These are phyloP conservation scores for Monotropa hypopitys DNA, from an alignment of 179 eudicot species.

Conservation along the genomic window DNA sequence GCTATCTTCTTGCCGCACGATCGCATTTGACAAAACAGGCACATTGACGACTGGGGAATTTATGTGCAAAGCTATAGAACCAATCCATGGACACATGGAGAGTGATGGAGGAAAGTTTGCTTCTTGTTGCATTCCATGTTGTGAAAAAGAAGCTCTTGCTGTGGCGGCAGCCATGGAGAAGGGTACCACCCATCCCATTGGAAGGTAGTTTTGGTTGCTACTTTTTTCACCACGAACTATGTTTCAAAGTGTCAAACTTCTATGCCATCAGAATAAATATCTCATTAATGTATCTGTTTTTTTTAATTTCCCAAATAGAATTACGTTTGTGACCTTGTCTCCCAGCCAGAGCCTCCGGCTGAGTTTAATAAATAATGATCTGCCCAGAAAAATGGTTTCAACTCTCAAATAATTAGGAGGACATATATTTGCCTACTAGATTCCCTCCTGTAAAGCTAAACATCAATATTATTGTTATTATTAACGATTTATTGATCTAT, in stretches of 20 bases:
- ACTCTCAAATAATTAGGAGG: not conserved
- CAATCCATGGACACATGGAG: slow-evolving; percentile 65
- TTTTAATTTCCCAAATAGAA: not conserved
- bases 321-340: not conserved
- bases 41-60: slow-evolving; percentile 94
- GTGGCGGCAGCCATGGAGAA: slow-evolving; percentile 99
- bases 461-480: not conserved
- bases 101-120: slow-evolving; percentile 20
- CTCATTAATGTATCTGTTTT: not conserved
- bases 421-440: not conserved
- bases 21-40: slow-evolving; percentile 98
- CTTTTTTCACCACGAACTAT: not conserved
- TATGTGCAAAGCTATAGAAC: slow-evolving; percentile 89
- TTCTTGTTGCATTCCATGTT: slow-evolving; percentile 73
- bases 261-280: not conserved
- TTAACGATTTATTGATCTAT: not conserved
- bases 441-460: not conserved
- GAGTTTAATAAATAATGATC: not conserved
- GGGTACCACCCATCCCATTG: slow-evolving; percentile 98
- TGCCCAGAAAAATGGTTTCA: not conserved
- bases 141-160: slow-evolving; percentile 97
- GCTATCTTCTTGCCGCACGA: slow-evolving; percentile 71
- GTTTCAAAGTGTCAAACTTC: not conserved
- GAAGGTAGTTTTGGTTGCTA: slow-evolving; percentile 47
- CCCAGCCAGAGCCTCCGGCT: not conserved